A percentile compares a stretch with the other conserved stretches of the same genome.
These are phyloP conservation scores for Licmophora abbreviata DNA, from an alignment of 108 stramenopile species.

Conservation along the genomic window DNA sequence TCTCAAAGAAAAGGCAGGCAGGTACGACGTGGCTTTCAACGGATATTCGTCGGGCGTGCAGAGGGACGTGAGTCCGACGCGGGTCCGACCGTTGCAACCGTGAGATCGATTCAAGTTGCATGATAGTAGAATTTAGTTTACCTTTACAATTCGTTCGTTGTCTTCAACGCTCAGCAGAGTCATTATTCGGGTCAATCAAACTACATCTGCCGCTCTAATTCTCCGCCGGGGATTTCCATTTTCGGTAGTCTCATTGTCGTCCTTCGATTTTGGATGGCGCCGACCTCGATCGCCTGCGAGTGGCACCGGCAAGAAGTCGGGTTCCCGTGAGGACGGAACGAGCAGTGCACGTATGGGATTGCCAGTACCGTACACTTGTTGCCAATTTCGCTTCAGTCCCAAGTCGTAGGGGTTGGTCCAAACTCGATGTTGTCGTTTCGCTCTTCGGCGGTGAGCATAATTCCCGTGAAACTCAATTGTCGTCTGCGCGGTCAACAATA, in stretches of 20 bases:
- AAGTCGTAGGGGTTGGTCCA: constrained; percentile 76
- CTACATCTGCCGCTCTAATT: neutral
- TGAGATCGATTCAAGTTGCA: too few species aligned
- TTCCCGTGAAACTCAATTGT: constrained; percentile 92
- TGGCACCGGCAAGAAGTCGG: constrained; percentile 81
- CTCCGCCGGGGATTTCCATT: neutral
- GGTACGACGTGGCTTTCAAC: too few species aligned
- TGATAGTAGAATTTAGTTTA: neutral
- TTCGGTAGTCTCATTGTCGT: neutral
- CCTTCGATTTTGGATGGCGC: constrained; percentile 5
- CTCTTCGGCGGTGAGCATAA: constrained; percentile 32
- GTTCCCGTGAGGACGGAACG: constrained; percentile 60
- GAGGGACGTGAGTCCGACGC: too few species aligned
- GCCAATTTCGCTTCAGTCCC: constrained; percentile 59
- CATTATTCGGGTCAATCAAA: neutral
- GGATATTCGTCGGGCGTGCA: too few species aligned
- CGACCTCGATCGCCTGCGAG: constrained; percentile 39
- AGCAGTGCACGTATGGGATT: constrained; percentile 29
- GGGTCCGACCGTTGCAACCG: too few species aligned
- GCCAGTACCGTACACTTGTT: constrained; percentile 60
- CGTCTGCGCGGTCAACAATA: constrained; percentile 67
- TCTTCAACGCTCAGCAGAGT: neutral
- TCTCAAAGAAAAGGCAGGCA: too few species aligned
- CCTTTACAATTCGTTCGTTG: neutral
- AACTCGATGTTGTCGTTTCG: constrained; percentile 17